Evolutionary conservation across 345 rosid species (phyloP), one percentile per base, ranked within the genome.

Genomic region (Populus davidiana): DNA sequence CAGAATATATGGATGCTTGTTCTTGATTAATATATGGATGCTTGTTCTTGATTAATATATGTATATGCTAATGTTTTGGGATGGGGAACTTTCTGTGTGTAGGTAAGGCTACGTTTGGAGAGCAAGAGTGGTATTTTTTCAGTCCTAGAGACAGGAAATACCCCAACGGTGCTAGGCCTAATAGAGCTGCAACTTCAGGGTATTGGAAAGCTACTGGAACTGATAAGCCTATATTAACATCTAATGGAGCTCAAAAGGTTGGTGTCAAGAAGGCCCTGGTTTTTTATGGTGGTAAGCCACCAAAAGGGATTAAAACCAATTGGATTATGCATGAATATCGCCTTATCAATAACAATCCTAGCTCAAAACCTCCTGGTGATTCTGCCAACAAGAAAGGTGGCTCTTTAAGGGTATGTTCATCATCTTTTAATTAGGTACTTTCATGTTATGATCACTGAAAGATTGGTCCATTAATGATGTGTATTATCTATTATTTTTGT

Each of bases 171-270:
- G 98, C 94, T 23, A 84, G 99, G 84, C 99, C 99, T 4, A 96
- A 96, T 84, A 69, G 98, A 79, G 99, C 97, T 0, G 98, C 99
- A 0, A 94, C 97, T 17, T 94, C 99, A 0, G 99, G 99, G 47
- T 96, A 96, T 74, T 96, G 99, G 99, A 96, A 96, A 86, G 99
- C 99, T 0, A 96, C 99, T 0, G 99, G 99, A 44, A 96, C 97
- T 2, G 99, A 96, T 78, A 96, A 94, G 86, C 98, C 99, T 35
- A 92, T 96, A 14, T 56, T 93, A 65, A 84, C 90, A 11, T 85
- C 91, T 1, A 86, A 83, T 1, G 97, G 93, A 17, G 85, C 76
- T 52, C 90, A 87, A 64, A 96, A 89, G 66, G 91, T 96, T 20
- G 98, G 99, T 1, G 98, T 96, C 41, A 96, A 95, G 74, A 95